Evolutionary conservation across 164 flowering plant genomes (phyloP).

Genomic region (grape (Vitis vinifera)): ASM3070453v1 NC_081805.1:20227001-20227500

Average conservation of each 20-base stretch:
- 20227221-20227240: no score
- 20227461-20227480: background rate
- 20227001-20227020: conserved; percentile 82
- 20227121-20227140: conserved; percentile 33
- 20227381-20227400: background rate
- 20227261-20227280: no score
- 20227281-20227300: no score
- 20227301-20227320: no score
- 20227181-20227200: no score
- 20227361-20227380: no score
- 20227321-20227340: no score
- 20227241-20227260: no score
- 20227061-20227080: conserved; percentile 58
- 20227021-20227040: conserved; percentile 73
- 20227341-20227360: no score
- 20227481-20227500: background rate
- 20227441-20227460: background rate
- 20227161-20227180: no score
- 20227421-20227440: background rate
- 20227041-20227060: conserved; percentile 18
- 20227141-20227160: background rate
- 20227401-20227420: background rate
- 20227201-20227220: no score
- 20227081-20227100: conserved; percentile 50
- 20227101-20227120: conserved; percentile 60